Base-by-base conservation (phyloP, 75 land plant species). In the Cupressus sempervirens region DNA sequence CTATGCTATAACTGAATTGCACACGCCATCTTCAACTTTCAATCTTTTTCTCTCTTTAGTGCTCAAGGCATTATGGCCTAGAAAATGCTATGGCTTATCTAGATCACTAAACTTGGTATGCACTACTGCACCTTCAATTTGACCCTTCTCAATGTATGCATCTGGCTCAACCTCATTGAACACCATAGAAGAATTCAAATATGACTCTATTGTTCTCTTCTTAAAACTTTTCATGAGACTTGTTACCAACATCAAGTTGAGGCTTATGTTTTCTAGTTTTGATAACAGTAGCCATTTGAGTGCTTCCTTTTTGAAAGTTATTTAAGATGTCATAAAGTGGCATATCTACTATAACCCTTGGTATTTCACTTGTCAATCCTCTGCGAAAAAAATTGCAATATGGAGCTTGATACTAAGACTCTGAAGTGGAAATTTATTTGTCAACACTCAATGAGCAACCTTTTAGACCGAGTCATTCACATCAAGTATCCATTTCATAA, bases 231-330 rank as follows among this genome's bases (percentile, higher is more conserved):
- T n/a, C 89, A 15, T 67, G 87, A 85, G 65, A 23, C 84, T 87
- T 90, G 36, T 86, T 84, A 40, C 56, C 87, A 81, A 41, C 38
- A 15, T 20, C n/a, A 50, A 35, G 58, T 34, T 46, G 74, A 80
- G 86, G 77, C 38, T 86, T 88, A 45, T 85, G 45, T 56, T 83
- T 88, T 87, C 53, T 94, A 36, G 88, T 81, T 85, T 91, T 93
- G 70, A 96, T 95, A 32, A 98, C 99, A 80, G 99, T 97, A 20
- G 99, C 99, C 99, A 98, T 98, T 85, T 98, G 99, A 83, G 97
- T 98, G 88, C 93, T 91, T 73, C 99, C 99, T 87, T 98, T 96
- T 85, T 98, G 99, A 81, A 98, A 98, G 82, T 96, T 99, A 86
- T 98, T 98, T 62, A 98, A 88, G 36, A 98, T 96, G 83, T 96